phyloP scores from a whole-genome alignment of 2,329 filamentous ascomycete species.

The Didymella lethalis region DNA sequence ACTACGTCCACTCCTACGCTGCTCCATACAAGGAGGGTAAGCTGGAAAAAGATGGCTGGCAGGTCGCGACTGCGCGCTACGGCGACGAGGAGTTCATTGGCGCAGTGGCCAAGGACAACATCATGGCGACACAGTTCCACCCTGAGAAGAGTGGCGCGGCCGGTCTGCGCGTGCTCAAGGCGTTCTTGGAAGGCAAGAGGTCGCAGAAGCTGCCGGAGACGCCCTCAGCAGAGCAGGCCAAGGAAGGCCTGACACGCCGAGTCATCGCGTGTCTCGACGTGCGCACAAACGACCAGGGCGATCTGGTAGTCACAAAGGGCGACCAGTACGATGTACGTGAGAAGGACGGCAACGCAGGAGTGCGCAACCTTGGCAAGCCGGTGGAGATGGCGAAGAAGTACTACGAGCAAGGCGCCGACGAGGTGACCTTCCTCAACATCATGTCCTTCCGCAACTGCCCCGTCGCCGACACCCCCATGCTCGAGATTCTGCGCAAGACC shows the following conservation, averaged over 20 bases:
- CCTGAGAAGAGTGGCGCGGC: constrained; percentile 96
- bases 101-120: constrained; percentile 82
- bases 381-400: constrained; percentile 93
- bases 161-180: constrained; percentile 81
- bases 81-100: constrained; percentile 90
- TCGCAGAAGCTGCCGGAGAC: constrained; percentile 61
- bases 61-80: constrained; percentile 88
- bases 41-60: constrained; percentile 85
- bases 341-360: constrained; percentile 70
- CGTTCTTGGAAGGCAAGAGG: constrained; percentile 80
- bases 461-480: constrained; percentile 90
- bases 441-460: constrained; percentile 97
- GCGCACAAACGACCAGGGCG: constrained; percentile 89
- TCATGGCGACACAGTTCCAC: constrained; percentile 95
- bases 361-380: constrained; percentile 95
- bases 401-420: constrained; percentile 96
- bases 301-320: constrained; percentile 96
- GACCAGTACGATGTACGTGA: constrained; percentile 99
- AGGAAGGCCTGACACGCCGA: constrained; percentile 83
- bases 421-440: constrained; percentile 98
- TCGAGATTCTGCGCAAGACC: constrained; percentile 86
- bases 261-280: constrained; percentile 97
- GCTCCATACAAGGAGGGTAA: constrained; percentile 75
- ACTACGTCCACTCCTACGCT: constrained; percentile 97
- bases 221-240: constrained; percentile 40